Base-by-base conservation (phyloP, 192 early-diverging fungal genomes). In the Borealophlyctis nickersoniae region DNA sequence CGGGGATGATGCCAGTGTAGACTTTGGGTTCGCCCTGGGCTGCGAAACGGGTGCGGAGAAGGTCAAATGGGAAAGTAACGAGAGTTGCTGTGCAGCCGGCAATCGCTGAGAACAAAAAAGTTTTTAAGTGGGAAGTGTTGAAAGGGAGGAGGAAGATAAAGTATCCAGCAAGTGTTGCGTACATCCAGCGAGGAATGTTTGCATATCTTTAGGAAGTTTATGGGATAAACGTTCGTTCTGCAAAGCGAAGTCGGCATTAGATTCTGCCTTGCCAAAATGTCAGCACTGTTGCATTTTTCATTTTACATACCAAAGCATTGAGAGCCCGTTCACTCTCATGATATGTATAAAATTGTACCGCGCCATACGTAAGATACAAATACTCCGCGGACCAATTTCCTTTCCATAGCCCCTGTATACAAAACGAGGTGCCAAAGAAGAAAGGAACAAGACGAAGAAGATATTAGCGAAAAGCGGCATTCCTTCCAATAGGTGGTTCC, bases 321-420 rank as follows among this genome's bases (percentile, higher is more conserved):
- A 84, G 52, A 27, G 66, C 50, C 31, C 49, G 45, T 34, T 81
- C 84, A 9, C 86, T 69, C 48, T 87, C 73, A 53, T 86, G 73
- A 56, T 91, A 95, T 5, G 83, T 70, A 45, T 88, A 73, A 62
- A 98, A 98, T 72, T 98, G 94, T 30, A 85, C 73, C 0, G 87
- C 88, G 4, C 93, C 93, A 64, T 96, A 98, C 3, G 88, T 80
- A 51, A 98, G 69, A 67, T 98, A 98, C 5, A 98, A 79, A 60
- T 91, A 93, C 72, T 92, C 91, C 4, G 96, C 96, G 0, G 93
- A 87, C 67, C 92, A 70, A 60, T 98, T 98, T 29, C 96, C 96
- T 58, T 96, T 96, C 83, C 91, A 98, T 30, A 95, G 75, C 14
- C 87, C 93, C 77, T 86, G 64, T n/a, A 22, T 31, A 54, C 23